Conservation (phyloP, 225 moss, liverwort and hornwort genomes). For the Asterella californica region DNA sequence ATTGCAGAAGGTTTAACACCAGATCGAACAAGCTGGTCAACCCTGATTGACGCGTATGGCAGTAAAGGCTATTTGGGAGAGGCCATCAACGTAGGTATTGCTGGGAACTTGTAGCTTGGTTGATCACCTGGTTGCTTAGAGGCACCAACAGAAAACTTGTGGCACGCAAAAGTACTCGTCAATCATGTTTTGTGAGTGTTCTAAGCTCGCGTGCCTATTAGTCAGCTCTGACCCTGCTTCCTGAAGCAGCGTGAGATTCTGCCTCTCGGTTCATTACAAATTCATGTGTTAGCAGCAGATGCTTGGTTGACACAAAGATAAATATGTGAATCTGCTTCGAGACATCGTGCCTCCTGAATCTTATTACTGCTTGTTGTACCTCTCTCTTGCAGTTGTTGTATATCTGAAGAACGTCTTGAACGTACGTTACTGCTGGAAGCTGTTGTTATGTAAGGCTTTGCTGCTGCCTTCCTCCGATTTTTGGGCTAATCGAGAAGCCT, state of each 20-base stretch:
- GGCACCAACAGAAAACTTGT: background rate
- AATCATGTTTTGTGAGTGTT: background rate
- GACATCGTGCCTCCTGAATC: background rate
- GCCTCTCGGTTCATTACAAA: background rate
- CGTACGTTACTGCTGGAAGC: too few species aligned
- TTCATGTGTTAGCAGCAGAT: too few species aligned
- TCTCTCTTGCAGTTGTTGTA: background rate
- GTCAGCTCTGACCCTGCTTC: background rate
- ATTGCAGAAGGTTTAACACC: slow-evolving; percentile 47
- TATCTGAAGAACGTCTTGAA: background rate
- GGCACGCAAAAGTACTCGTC: background rate
- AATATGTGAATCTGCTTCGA: background rate
- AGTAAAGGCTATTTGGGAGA: slow-evolving; percentile 47
- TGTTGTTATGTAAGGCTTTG: too few species aligned
- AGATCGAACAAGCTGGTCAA: slow-evolving; percentile 76
- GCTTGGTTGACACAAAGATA: too few species aligned
- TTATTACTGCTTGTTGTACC: background rate
- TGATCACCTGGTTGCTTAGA: background rate
- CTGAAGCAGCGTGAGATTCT: background rate
- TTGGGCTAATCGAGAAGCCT: background rate
- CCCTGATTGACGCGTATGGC: slow-evolving; percentile 70
- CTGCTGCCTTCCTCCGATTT: background rate
- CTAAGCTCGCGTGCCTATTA: background rate
- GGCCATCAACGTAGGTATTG: slow-evolving; percentile 38
- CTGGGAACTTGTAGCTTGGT: background rate